Base-by-base conservation (phyloP, 2,329 filamentous ascomycete genomes). In the Aspergillus fischeri region DNA sequence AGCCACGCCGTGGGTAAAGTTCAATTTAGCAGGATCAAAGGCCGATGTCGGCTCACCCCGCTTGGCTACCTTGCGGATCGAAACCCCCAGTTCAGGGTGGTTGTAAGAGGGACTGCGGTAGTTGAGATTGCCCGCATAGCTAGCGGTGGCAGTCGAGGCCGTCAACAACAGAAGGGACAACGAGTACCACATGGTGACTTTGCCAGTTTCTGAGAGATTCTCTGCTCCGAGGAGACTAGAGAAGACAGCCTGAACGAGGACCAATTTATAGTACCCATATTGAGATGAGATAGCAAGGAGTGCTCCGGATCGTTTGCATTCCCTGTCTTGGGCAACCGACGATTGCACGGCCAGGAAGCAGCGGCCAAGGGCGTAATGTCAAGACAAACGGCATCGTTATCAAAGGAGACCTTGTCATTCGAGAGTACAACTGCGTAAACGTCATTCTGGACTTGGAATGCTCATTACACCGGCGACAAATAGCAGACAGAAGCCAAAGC, bases 61-160 rank as follows among this genome's bases (percentile, higher is more conserved):
- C 69, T 82, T 83, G 48, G 82, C 79, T 51, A 89, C 81, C 61
- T 82, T 84, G 51, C 80, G 80, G 27, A 58, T 28, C 32, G 61
- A 51, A 11, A 63, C 52, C 4, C 86, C 87, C 10, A 90, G 77
- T 41, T 78, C 76, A 3, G 82, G 79, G 62, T 90, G 87, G 47
- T 86, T 81, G 44, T 82, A 78, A 1, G 87, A 90, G 5, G 87
- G 86, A 64, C 83, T 87, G 51, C 80, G 78, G 69, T 89, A 90
- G 74, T 89, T 89, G 59, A 89, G 69, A 67, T 89, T 89, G 42
- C 70, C 70, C 48, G 67, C 64, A 53, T 69, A 71, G 20, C 64
- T 64, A 17, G 66, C 70, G n/a, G 42, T 45, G 21, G 42, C 42
- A 9, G 42, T 45, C 42, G 42, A 45, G 20, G 42, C 20, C n/a